Evolutionary conservation across 805 yeast species (phyloP).

Genomic region (Grigorovia humatica): DNA sequence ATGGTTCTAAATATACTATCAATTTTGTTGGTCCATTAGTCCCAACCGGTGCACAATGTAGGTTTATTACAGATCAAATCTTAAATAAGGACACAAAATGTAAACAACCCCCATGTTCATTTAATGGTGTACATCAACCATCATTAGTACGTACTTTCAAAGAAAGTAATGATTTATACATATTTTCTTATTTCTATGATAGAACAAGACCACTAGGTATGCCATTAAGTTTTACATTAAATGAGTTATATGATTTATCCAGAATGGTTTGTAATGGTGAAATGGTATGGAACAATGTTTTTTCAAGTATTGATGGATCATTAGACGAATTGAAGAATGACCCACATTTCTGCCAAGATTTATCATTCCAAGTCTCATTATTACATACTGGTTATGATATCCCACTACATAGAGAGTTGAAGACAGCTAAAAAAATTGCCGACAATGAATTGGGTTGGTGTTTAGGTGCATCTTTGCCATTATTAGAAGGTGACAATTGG

Average conservation of each 20-base stretch:
- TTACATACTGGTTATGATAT: constrained; percentile 96
- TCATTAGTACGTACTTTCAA: constrained; percentile 71
- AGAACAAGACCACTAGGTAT: constrained; percentile 89
- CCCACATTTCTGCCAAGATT: constrained; percentile 91
- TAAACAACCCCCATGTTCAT: constrained; percentile 73
- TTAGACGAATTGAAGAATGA: constrained; percentile 57
- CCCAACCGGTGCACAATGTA: constrained; percentile 76
- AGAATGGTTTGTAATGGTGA: constrained; percentile 79
- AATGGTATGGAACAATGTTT: constrained; percentile 55
- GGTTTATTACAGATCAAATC: constrained; percentile 69
- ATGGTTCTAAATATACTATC: constrained; percentile 40
- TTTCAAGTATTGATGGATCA: constrained; percentile 59
- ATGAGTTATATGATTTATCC: constrained; percentile 75
- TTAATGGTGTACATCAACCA: constrained; percentile 97
- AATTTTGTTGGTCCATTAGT: constrained; percentile 54
- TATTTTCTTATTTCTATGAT: constrained; percentile 93
- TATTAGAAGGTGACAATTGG: constrained; percentile 69
- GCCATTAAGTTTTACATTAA: constrained; percentile 80
- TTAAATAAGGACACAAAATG: constrained; percentile 79
- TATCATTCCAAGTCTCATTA: constrained; percentile 81
- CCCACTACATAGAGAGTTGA: constrained; percentile 79
- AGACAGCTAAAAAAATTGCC: constrained; percentile 82
- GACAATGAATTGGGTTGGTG: constrained; percentile 97
- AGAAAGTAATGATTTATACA: constrained; percentile 63
- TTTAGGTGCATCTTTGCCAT: constrained; percentile 91